phyloP scores from a whole-genome alignment of 2,329 filamentous ascomycete species.

The Alternaria rosae region DNA sequence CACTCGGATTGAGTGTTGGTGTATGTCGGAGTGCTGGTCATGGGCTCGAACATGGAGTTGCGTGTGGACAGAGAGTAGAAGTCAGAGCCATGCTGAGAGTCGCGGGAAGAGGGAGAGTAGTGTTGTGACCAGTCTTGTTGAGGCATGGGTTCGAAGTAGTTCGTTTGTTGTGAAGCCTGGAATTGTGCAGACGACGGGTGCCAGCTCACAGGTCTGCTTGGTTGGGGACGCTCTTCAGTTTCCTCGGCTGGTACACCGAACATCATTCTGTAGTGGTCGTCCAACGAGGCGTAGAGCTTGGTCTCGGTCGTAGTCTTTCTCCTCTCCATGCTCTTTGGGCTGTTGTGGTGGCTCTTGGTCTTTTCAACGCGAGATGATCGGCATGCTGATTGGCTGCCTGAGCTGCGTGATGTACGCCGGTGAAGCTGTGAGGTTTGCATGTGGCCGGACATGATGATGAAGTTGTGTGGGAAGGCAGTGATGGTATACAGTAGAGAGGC shows the following conservation, averaged over 20 bases:
- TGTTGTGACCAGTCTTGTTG: constrained; percentile 40
- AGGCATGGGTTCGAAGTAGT: constrained; percentile 31
- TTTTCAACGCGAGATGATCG: constrained; percentile 50
- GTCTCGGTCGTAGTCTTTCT: constrained; percentile 48
- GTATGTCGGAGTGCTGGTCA: constrained; percentile 21
- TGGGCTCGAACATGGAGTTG: constrained; percentile 40
- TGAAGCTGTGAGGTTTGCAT: constrained; percentile 37
- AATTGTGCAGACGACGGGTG: constrained; percentile 68
- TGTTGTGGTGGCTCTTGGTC: constrained; percentile 50
- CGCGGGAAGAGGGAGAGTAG: constrained; percentile 30
- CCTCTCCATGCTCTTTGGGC: constrained; percentile 46
- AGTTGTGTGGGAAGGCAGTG: constrained; percentile 23
- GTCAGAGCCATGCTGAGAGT: constrained; percentile 41
- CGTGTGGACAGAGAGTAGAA: constrained; percentile 47
- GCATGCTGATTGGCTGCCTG: constrained; percentile 32
- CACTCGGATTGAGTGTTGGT: constrained; percentile 27
- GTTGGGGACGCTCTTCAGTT: constrained; percentile 34
- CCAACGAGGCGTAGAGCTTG: constrained; percentile 50
- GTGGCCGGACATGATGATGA: constrained; percentile 35
- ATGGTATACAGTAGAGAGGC: constrained; percentile 3
- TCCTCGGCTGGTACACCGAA: constrained; percentile 46
- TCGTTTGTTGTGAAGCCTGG: constrained; percentile 28
- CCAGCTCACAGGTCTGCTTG: constrained; percentile 73
- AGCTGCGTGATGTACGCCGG: constrained; percentile 45
- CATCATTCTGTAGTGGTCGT: constrained; percentile 53